Evolutionary conservation across 2,329 filamentous ascomycete genomes (phyloP), one percentile per base, ranked within the genome.

Genomic region (Epichloe festucae): DNA sequence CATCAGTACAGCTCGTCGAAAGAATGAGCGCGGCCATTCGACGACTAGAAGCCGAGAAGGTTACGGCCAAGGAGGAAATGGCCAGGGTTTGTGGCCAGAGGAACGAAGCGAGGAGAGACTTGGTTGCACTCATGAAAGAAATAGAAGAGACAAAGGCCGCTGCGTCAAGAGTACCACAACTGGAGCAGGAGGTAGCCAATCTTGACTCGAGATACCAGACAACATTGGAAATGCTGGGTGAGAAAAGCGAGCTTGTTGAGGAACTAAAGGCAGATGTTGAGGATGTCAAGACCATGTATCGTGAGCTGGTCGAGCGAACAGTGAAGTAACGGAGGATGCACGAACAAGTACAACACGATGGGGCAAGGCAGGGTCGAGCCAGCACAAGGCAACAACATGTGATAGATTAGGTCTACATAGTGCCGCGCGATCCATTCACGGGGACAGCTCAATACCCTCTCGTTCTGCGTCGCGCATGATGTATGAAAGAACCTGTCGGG

Each of bases 281-380:
- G 57, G 93, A 98, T 73, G 76, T 98, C 65, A 98, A 98, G 74
- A 85, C 84, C 63, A 95, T 98, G 77, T 97, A 97, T 72, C 81
- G 89, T 58, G 91, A 97, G 64, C 70, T 98, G 66, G 86, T 95
- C 47, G 87, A 95, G 70, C 81, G 84, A 63, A 91, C 88, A 53
- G 81, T 89, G 63, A 85, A 81, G 68, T 86, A 67, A 73, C 21
- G 34, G 34, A 34, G 39, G 7, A 46, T 11, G 23, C 36, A 46
- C 15, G 19, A 41, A 35, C 23, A 40, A n/a, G 39, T 12, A 27
- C 4, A 48, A 7, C 38, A 38, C 21, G 0, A 19, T 19, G 19
- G 35, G 35, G 35, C 17, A 14, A 42, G 43, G n/a, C 43, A 14
- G 43, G 11, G 23, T 34, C 23, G 14, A 34, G 23, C 43, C 43